These are phyloP conservation scores for Meira nashicola DNA, from an alignment of 1,284 basidiomycete genomes.

Conservation along the genomic window DNA sequence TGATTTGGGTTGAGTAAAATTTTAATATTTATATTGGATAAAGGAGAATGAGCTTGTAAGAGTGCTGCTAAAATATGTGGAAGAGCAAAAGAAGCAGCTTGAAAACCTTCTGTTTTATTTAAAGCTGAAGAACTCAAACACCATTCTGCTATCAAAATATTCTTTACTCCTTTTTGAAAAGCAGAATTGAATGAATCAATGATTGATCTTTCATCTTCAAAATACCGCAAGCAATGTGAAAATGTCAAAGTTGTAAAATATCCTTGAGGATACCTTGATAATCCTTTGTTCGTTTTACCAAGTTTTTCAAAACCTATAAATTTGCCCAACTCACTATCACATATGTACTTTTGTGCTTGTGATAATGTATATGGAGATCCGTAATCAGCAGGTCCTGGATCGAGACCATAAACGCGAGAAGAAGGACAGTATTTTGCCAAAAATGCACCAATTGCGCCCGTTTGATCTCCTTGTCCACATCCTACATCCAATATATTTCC, in stretches of 20 bases:
- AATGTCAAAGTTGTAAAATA: background rate
- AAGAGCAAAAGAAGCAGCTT: background rate
- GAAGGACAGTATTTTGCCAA: background rate
- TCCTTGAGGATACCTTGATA: background rate
- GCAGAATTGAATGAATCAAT: background rate
- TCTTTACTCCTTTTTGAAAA: background rate
- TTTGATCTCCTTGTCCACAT: slow-evolving; percentile 8
- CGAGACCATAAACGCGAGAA: background rate
- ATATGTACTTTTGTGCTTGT: background rate
- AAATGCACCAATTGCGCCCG: slow-evolving; percentile 1
- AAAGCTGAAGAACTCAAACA: background rate
- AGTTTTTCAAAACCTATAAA: background rate
- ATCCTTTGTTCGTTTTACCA: background rate
- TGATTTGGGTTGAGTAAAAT: background rate
- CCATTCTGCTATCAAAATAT: slow-evolving; percentile 2
- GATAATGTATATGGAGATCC: background rate
- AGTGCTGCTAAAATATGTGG: background rate
- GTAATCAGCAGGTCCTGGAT: slow-evolving; percentile 2
- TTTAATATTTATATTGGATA: background rate
- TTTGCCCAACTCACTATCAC: background rate
- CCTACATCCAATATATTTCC: background rate
- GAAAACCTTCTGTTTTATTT: background rate
- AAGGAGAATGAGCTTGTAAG: background rate
- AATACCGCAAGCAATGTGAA: background rate
- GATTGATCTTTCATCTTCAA: background rate